Evolutionary conservation across 345 rosid genomes (phyloP).

Genomic region (Camelina laxa): DNA sequence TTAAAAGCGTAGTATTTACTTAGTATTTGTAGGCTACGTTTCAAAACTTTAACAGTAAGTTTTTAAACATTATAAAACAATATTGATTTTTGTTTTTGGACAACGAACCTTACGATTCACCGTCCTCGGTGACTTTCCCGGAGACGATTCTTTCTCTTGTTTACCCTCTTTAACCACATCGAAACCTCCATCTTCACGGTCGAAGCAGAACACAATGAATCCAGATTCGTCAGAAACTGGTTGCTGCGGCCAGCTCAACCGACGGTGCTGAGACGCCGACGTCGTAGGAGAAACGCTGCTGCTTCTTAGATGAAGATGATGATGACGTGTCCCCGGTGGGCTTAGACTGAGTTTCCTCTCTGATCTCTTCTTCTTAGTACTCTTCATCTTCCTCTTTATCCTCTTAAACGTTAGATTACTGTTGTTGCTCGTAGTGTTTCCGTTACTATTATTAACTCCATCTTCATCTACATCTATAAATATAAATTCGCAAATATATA

Average conservation of each 20-base stretch:
- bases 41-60: neutral
- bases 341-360: constrained; percentile 37
- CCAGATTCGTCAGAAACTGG: constrained; percentile 57
- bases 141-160: constrained; percentile 26
- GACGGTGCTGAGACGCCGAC: constrained; percentile 26
- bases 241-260: constrained; percentile 41
- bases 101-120: constrained; percentile 52
- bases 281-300: constrained; percentile 42
- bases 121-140: constrained; percentile 34
- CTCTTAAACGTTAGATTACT: constrained; percentile 35
- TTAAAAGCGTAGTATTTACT: neutral
- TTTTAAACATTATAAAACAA: too few species aligned
- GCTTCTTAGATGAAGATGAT: constrained; percentile 40
- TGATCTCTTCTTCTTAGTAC: constrained; percentile 40
- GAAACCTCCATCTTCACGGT: constrained; percentile 64
- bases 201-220: constrained; percentile 67
- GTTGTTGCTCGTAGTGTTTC: constrained; percentile 29
- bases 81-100: neutral
- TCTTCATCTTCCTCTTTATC: constrained; percentile 37
- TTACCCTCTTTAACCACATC: constrained; percentile 57
- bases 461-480: constrained; percentile 49
- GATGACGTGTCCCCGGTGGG: constrained; percentile 44
- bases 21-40: neutral
- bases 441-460: constrained; percentile 30
- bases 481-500: neutral